Evolutionary conservation across 305 asterid species (phyloP).

Genomic region (Fraxinus nigra): DNA sequence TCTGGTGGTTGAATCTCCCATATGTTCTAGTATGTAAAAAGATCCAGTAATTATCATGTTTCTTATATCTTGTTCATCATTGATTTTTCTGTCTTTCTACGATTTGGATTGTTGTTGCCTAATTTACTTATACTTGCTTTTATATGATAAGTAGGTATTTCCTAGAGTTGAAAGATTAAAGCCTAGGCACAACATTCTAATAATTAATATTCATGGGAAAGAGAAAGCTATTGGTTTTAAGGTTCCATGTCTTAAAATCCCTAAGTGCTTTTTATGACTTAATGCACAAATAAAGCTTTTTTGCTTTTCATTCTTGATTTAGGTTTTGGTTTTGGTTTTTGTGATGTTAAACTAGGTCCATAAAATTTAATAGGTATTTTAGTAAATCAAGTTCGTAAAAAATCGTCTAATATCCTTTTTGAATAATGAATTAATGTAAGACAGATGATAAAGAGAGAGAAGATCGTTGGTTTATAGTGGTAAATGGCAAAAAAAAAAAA

Average conservation of each 20-base stretch:
- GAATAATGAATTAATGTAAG: background rate
- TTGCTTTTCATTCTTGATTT: background rate
- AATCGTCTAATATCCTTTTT: background rate
- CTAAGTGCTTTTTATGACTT: background rate
- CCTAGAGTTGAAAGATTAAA: background rate
- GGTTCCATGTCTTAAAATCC: background rate
- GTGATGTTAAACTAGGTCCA: background rate
- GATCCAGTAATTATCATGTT: conserved; percentile 4
- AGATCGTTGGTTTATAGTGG: too few species aligned
- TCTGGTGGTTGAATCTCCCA: conserved; percentile 85
- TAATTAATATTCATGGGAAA: background rate
- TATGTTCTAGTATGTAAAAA: conserved; percentile 69
- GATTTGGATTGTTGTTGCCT: background rate
- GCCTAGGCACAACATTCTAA: background rate
- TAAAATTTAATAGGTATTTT: background rate
- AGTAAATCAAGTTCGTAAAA: background rate
- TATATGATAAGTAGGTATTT: background rate
- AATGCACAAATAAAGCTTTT: background rate
- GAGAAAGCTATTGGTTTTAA: background rate
- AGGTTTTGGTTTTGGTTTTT: background rate
- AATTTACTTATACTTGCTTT: conserved; percentile 6
- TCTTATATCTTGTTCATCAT: conserved; percentile 15
- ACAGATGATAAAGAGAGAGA: background rate
- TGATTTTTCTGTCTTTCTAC: background rate
- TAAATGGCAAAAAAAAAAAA: too few species aligned